Percentiles rank a stretch among this genome's conserved stretches.
These are phyloP conservation scores for Colletotrichum gloeosporioides DNA, from an alignment of 2,329 filamentous ascomycete species.

Conservation along the genomic window DNA sequence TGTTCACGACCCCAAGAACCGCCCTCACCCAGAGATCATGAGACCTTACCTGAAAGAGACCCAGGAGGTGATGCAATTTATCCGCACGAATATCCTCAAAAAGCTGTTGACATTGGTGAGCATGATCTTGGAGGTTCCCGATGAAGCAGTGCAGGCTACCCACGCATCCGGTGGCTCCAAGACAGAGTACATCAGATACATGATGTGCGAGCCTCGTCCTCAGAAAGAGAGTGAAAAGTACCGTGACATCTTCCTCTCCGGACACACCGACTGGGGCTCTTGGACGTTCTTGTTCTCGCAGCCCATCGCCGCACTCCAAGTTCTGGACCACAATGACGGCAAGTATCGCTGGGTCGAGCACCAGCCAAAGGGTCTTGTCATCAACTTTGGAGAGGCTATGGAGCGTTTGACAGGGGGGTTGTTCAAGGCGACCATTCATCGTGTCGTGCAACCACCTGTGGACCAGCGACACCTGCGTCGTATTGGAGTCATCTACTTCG, in stretches of 20 bases:
- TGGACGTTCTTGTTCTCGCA: constrained; percentile 43
- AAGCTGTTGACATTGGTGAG: constrained; percentile 42
- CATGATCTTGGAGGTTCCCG: constrained; percentile 41
- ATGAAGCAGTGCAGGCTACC: constrained; percentile 37
- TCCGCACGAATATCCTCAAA: constrained; percentile 28
- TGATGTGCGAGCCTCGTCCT: constrained; percentile 41
- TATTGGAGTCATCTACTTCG: constrained; percentile 44
- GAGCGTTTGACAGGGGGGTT: constrained; percentile 32
- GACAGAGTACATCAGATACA: constrained; percentile 43
- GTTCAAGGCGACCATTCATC: constrained; percentile 34
- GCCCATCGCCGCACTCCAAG: constrained; percentile 41
- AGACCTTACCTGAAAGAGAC: constrained; percentile 24
- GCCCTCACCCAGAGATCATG: neutral
- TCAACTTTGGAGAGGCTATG: constrained; percentile 39
- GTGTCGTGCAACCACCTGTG: constrained; percentile 32
- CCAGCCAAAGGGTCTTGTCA: constrained; percentile 35
- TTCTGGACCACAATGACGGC: constrained; percentile 35
- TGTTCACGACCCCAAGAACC: neutral
- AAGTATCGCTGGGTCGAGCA: constrained; percentile 26
- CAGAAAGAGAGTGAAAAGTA: constrained; percentile 39
- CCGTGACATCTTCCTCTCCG: constrained; percentile 41
- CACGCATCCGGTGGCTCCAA: constrained; percentile 37
- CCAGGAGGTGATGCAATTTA: constrained; percentile 28
- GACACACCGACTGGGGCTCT: constrained; percentile 45
- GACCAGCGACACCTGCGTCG: constrained; percentile 40